Percentiles rank a stretch among this genome's conserved stretches.
phyloP scores from a whole-genome alignment of 2,329 filamentous ascomycete species.

The Aspergillus nomiae region DNA sequence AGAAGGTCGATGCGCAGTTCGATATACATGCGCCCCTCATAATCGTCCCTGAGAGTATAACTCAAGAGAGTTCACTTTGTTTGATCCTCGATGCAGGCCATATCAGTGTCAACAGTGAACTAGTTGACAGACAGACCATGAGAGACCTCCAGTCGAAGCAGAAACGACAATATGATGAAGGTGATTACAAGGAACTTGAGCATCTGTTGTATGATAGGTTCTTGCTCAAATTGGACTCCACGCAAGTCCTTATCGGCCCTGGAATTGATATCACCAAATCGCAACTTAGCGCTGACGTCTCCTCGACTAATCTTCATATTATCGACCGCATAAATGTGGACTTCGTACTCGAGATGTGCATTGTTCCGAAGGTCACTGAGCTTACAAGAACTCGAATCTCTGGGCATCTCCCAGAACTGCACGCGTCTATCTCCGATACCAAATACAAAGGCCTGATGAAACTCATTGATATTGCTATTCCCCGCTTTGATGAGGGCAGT shows the following conservation, averaged over 20 bases:
- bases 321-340: slow-evolving; percentile 97
- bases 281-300: slow-evolving; percentile 70
- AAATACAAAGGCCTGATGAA: slow-evolving; percentile 99
- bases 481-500: slow-evolving; percentile 66
- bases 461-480: slow-evolving; percentile 91
- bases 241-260: slow-evolving; percentile 91
- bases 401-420: slow-evolving; percentile 86
- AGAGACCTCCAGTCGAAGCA: slow-evolving; percentile 90
- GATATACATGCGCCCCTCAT: slow-evolving; percentile 95
- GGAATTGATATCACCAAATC: slow-evolving; percentile 87
- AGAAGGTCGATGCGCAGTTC: slow-evolving; percentile 93
- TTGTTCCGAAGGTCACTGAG: slow-evolving; percentile 92
- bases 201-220: slow-evolving; percentile 98
- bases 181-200: slow-evolving; percentile 85
- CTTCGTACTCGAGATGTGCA: slow-evolving; percentile 93
- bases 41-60: slow-evolving; percentile 93
- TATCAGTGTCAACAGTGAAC: slow-evolving; percentile 87
- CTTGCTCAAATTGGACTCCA: slow-evolving; percentile 86
- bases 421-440: slow-evolving; percentile 86
- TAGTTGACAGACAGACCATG: slow-evolving; percentile 89
- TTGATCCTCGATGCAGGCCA: slow-evolving; percentile 96
- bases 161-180: slow-evolving; percentile 79
- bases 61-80: slow-evolving; percentile 75
- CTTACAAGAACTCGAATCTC: slow-evolving; percentile 89
- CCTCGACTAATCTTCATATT: slow-evolving; percentile 76